phyloP scores from a whole-genome alignment of 2,329 filamentous ascomycete species.

The Clarireedia sp. region DNA sequence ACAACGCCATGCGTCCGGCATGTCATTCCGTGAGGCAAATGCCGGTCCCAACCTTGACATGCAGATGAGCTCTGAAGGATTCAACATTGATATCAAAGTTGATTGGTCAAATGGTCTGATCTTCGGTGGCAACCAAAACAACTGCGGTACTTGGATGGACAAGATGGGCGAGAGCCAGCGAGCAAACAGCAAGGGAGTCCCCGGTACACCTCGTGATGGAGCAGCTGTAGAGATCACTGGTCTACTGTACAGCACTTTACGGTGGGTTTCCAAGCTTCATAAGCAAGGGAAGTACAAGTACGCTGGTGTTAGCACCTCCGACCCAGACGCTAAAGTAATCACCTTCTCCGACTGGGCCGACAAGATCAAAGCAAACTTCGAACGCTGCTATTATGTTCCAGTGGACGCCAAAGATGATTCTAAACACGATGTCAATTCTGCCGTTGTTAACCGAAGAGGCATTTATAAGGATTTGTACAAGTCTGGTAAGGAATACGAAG shows the following conservation, averaged over 20 bases:
- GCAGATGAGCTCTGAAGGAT: slow-evolving; percentile 89
- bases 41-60: slow-evolving; percentile 80
- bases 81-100: slow-evolving; percentile 82
- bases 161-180: slow-evolving; percentile 99
- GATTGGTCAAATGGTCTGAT: slow-evolving; percentile 89
- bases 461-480: slow-evolving; percentile 98
- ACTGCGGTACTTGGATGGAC: slow-evolving; percentile 99
- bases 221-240: slow-evolving; percentile 94
- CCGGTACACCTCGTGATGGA: slow-evolving; percentile 93
- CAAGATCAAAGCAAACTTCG: slow-evolving; percentile 77
- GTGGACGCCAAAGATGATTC: slow-evolving; percentile 58
- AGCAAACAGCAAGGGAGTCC: slow-evolving; percentile 85
- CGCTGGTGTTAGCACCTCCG: slow-evolving; percentile 59
- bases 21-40: slow-evolving; percentile 92
- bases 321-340: slow-evolving; percentile 44
- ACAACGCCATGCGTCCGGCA: slow-evolving; percentile 81
- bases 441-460: slow-evolving; percentile 78
- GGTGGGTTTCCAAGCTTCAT: slow-evolving; percentile 66
- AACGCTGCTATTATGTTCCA: slow-evolving; percentile 86
- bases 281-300: slow-evolving; percentile 64
- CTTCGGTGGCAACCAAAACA: slow-evolving; percentile 87
- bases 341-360: slow-evolving; percentile 72
- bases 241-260: slow-evolving; percentile 79
- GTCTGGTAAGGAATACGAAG: slow-evolving; percentile 91
- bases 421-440: slow-evolving; percentile 71